These are phyloP conservation scores for Tilletia indica DNA, from an alignment of 1,284 basidiomycete species.

Conservation along the genomic window DNA sequence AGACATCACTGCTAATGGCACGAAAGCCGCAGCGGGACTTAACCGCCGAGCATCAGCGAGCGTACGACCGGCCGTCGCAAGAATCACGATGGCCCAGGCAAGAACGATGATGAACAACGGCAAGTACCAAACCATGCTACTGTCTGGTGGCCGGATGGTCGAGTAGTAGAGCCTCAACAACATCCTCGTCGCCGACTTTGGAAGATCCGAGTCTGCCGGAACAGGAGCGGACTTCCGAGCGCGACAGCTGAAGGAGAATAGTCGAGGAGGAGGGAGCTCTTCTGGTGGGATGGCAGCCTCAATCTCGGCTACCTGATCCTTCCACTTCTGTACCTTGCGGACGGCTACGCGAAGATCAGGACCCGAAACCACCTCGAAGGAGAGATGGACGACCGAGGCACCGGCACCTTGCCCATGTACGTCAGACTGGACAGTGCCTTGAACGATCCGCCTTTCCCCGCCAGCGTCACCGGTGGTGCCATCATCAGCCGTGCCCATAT, in stretches of 20 bases:
- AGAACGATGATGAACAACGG: neutral
- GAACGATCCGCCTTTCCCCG: neutral
- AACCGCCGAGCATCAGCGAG: neutral
- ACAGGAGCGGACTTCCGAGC: neutral
- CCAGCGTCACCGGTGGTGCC: neutral
- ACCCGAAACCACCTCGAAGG: neutral
- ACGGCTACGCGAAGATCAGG: neutral
- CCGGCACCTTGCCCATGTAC: neutral
- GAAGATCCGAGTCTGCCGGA: neutral
- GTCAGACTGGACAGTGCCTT: neutral
- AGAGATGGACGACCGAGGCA: neutral
- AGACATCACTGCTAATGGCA: neutral
- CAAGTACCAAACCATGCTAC: neutral
- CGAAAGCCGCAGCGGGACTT: neutral
- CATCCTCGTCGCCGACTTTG: neutral
- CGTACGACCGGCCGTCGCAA: neutral
- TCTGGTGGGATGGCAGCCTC: constrained; percentile 8
- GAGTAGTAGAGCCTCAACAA: neutral
- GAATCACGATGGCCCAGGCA: neutral
- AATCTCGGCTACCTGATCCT: neutral
- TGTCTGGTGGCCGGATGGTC: neutral
- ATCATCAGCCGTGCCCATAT: neutral
- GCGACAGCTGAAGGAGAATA: neutral
- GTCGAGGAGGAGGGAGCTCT: neutral
- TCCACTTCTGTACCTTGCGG: neutral